These are phyloP conservation scores for Apophysomyces ossiformis DNA, from an alignment of 371 early-diverging fungal genomes.

Conservation along the genomic window DNA sequence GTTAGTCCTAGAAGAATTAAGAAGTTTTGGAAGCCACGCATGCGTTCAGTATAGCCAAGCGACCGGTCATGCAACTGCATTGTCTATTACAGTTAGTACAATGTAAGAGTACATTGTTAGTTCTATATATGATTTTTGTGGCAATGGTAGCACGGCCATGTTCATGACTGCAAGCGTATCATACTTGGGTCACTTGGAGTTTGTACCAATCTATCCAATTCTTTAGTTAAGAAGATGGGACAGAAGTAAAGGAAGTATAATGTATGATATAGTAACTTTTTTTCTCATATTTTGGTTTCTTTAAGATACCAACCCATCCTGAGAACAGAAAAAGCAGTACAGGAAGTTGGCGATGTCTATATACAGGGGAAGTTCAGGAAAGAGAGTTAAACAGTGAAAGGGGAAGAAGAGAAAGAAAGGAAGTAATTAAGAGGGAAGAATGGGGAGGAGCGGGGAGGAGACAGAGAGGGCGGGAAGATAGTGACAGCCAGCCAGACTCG, in stretches of 20 bases:
- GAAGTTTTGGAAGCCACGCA: too few relatives aligned
- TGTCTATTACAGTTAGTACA: too few relatives aligned
- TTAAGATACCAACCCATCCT: neutral
- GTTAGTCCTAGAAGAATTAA: too few relatives aligned
- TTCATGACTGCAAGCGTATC: constrained; percentile 89
- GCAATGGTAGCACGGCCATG: constrained; percentile 93
- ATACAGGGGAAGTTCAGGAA: constrained; percentile 1
- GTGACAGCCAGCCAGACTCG: too few relatives aligned
- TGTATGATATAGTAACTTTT: neutral
- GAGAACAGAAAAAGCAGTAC: neutral
- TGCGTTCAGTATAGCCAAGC: too few relatives aligned
- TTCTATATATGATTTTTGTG: too few relatives aligned
- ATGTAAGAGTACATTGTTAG: too few relatives aligned
- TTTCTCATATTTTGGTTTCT: constrained; percentile 12
- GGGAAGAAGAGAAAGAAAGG: constrained; percentile 1
- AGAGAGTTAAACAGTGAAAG: neutral
- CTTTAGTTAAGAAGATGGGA: constrained; percentile 36
- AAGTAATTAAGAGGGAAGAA: neutral
- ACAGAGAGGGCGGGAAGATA: neutral
- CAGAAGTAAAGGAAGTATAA: constrained; percentile 1
- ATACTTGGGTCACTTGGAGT: constrained; percentile 53
- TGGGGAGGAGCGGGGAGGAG: neutral
- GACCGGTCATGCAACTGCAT: too few relatives aligned
- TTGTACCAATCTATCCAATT: constrained; percentile 74
- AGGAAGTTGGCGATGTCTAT: constrained; percentile 14